Evolutionary conservation across 495 filamentous ascomycete genomes (phyloP), one percentile per base, ranked within the genome.

Genomic region (Aspergillus taichungensis): DNA sequence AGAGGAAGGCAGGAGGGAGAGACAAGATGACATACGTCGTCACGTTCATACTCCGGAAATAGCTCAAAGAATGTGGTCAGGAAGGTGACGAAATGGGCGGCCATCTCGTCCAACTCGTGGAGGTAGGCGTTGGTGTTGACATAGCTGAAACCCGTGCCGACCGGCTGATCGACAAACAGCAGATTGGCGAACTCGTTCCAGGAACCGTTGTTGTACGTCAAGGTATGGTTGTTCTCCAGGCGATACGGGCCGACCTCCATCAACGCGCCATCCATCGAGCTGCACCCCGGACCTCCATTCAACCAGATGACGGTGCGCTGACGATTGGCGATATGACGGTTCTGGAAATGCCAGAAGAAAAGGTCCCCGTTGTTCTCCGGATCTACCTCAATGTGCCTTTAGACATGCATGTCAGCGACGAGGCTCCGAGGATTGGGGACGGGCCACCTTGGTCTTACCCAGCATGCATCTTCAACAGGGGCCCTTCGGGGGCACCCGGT

Each of bases 111-210:
- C 43, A 98, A 71, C 52, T 96, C 91, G 50, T 82, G 81, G 30
- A 95, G 55, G 57, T 85, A 95, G 60, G 77, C 81, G 62, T 97
- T 72, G 5, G 85, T 88, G 54, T 95, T 81, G 52, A 88, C 91
- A 62, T 88, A 97, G 69, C 92, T 97, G 68, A 84, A 98, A 1
- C 92, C 92, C 6, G 92, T 96, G 6, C 94, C 92, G 29, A 97
- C 88, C 0, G 92, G 92, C 57, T 96, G 89, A 56, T 98, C 92
- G 43, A 98, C 88, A 57, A 98, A 98, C 42, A 98, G 75, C 42
- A 98, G 52, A 53, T 97, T 96, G 43, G 92, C 88, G 56, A 97
- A 97, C 66, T 97, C 94, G 62, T 95, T 83, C 92, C 92, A 98
- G 3, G 87, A 85, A 4, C 94, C 92, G 24, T 86, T 76, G 56